These are phyloP conservation scores for Elongisporangium anandrum DNA, from an alignment of 352 stramenopile species.

Conservation along the genomic window DNA sequence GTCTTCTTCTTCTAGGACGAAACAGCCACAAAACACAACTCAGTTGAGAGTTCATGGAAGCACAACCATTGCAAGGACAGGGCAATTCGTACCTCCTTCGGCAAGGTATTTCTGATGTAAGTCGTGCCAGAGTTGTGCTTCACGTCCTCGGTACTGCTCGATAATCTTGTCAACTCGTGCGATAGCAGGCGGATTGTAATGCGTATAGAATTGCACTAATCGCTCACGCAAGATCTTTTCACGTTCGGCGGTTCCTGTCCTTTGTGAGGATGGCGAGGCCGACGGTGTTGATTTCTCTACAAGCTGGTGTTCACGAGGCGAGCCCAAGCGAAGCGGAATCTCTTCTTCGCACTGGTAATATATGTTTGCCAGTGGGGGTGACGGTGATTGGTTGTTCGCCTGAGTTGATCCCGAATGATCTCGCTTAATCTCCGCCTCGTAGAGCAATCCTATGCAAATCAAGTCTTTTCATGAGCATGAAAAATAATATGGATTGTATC, in stretches of 20 bases:
- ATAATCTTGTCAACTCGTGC: slow-evolving; percentile 68
- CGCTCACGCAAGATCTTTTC: slow-evolving; percentile 30
- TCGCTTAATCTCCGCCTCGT: slow-evolving; percentile 62
- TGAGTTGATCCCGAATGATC: slow-evolving; percentile 13
- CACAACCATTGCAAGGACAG: not conserved
- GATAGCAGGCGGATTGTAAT: slow-evolving; percentile 61
- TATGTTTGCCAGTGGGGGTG: slow-evolving; percentile 26
- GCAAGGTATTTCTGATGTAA: slow-evolving; percentile 70
- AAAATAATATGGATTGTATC: not conserved
- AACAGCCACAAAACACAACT: not conserved
- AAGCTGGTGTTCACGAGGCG: slow-evolving; percentile 6
- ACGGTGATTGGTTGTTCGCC: not conserved
- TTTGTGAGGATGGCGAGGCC: slow-evolving; percentile 75
- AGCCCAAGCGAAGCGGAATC: slow-evolving; percentile 25
- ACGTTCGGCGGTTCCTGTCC: slow-evolving; percentile 23
- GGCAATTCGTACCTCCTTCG: slow-evolving; percentile 27
- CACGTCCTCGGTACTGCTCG: slow-evolving; percentile 64
- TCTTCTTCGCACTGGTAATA: slow-evolving; percentile 76
- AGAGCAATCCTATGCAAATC: slow-evolving; percentile 45
- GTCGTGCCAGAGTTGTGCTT: slow-evolving; percentile 75
- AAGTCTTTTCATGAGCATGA: not conserved
- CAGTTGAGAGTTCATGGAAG: not conserved
- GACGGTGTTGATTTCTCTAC: not conserved
- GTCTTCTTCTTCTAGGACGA: slow-evolving; percentile 33
- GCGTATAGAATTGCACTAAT: slow-evolving; percentile 63